Percentiles rank a stretch among this genome's conserved stretches.
phyloP scores from a whole-genome alignment of 768 basidiomycete species.

The Mycena maculata region DNA sequence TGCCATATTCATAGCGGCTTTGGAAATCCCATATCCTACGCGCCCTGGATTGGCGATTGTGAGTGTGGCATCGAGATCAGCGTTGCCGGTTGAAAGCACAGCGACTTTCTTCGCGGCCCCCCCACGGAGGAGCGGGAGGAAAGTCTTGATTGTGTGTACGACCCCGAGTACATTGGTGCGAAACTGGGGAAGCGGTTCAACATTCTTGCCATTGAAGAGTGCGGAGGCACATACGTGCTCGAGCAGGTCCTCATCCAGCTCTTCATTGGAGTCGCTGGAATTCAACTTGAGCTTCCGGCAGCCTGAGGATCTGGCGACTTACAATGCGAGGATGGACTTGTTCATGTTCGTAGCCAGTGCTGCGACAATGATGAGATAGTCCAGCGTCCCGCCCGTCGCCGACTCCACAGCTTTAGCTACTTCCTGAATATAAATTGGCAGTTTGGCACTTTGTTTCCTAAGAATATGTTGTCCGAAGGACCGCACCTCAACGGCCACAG shows the following conservation, averaged over 20 bases:
- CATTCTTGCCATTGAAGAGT: conserved; percentile 13
- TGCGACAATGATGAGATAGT: conserved; percentile 28
- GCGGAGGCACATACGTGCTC: conserved; percentile 16
- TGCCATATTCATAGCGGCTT: conserved; percentile 27
- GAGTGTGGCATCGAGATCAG: conserved; percentile 23
- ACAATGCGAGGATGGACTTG: conserved; percentile 25
- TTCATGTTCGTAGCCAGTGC: conserved; percentile 24
- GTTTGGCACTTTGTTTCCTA: conserved; percentile 13
- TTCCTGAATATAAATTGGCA: conserved; percentile 19
- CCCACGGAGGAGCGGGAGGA: conserved; percentile 23
- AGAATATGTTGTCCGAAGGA: conserved; percentile 18
- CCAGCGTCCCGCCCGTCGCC: conserved; percentile 24
- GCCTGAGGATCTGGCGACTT: conserved; percentile 20
- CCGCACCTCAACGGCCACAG: conserved; percentile 25
- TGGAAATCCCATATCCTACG: conserved; percentile 25
- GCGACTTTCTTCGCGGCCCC: conserved; percentile 23
- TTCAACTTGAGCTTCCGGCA: conserved; percentile 19
- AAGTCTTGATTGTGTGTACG: conserved; percentile 25
- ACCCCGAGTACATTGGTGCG: conserved; percentile 24
- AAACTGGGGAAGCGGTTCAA: conserved; percentile 25
- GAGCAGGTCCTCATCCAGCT: conserved; percentile 24
- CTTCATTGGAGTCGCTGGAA: conserved; percentile 24
- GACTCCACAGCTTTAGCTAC: conserved; percentile 21
- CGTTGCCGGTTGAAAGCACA: conserved; percentile 19
- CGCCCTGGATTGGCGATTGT: conserved; percentile 18